These are phyloP conservation scores for Mallotus japonicus DNA, from an alignment of 441 rosid species.

Conservation along the genomic window DNA sequence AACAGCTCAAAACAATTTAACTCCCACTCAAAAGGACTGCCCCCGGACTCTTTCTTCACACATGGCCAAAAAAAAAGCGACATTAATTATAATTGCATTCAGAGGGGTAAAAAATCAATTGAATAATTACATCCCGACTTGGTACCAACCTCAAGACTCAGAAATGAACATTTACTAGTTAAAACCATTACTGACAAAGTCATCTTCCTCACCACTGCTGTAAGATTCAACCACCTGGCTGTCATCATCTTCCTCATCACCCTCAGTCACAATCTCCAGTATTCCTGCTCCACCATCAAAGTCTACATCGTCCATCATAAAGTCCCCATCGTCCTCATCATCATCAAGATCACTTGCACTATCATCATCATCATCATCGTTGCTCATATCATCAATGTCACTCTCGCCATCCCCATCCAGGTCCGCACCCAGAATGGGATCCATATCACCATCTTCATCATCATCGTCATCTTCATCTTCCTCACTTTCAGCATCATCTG, in stretches of 20 bases:
- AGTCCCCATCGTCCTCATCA: slow-evolving; percentile 61
- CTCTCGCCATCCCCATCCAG: slow-evolving; percentile 76
- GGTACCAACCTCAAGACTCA: slow-evolving; percentile 7
- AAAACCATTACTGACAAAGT: slow-evolving; percentile 21
- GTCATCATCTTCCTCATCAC: slow-evolving; percentile 66
- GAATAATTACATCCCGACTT: slow-evolving; percentile 29
- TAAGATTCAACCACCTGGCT: slow-evolving; percentile 65
- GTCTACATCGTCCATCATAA: slow-evolving; percentile 52
- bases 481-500: slow-evolving; percentile 92
- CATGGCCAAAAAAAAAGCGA: neutral
- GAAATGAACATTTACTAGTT: slow-evolving; percentile 21
- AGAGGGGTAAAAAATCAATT: neutral
- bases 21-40: neutral
- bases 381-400: slow-evolving; percentile 63
- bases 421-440: slow-evolving; percentile 62
- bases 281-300: slow-evolving; percentile 65
- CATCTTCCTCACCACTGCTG: slow-evolving; percentile 82
- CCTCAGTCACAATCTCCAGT: slow-evolving; percentile 60
- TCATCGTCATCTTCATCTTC: slow-evolving; percentile 94
- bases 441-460: slow-evolving; percentile 75
- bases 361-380: slow-evolving; percentile 61
- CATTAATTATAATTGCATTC: neutral
- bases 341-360: slow-evolving; percentile 69
- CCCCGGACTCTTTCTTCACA: neutral
- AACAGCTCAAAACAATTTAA: neutral